Conservation (phyloP, 2,329 filamentous ascomycete species). For the Fusarium avenaceum region DNA sequence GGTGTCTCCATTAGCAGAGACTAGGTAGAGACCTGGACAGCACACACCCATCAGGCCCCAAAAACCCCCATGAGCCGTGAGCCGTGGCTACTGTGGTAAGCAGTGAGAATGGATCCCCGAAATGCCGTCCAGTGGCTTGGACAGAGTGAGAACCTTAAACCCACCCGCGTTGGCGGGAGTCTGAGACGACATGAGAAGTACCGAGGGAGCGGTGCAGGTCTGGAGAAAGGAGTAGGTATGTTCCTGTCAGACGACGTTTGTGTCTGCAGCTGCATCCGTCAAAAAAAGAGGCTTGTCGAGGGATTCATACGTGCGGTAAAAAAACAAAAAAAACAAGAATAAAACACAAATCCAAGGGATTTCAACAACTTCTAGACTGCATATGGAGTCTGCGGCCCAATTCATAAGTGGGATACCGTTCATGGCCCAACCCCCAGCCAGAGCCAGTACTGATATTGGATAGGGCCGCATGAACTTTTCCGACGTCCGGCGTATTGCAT, state of each 20-base stretch:
- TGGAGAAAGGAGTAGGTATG: conserved; percentile 4
- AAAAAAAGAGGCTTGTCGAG: background rate
- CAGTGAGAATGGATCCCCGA: conserved; percentile 33
- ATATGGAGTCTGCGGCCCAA: background rate
- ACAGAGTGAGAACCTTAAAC: conserved; percentile 52
- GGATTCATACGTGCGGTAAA: background rate
- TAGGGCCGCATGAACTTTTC: background rate
- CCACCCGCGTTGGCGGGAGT: conserved; percentile 36
- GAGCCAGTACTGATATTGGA: background rate
- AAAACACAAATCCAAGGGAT: background rate
- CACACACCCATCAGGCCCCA: conserved; percentile 13
- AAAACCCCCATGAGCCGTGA: conserved; percentile 19
- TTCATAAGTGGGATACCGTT: background rate
- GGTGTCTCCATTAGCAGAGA: background rate
- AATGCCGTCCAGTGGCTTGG: conserved; percentile 44
- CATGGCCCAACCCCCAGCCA: background rate
- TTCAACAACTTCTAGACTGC: background rate
- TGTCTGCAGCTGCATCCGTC: background rate
- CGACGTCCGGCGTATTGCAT: background rate
- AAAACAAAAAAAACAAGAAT: no score
- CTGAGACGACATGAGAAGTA: conserved; percentile 33
- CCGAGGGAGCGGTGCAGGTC: conserved; percentile 27
- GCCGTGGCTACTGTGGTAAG: background rate
- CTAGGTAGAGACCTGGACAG: conserved; percentile 1
- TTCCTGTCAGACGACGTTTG: conserved; percentile 12